Evolutionary conservation across 176 grass and related monocot genomes (phyloP), one percentile per base, ranked within the genome.

Genomic region (Hsuehochloa calcarea): DNA sequence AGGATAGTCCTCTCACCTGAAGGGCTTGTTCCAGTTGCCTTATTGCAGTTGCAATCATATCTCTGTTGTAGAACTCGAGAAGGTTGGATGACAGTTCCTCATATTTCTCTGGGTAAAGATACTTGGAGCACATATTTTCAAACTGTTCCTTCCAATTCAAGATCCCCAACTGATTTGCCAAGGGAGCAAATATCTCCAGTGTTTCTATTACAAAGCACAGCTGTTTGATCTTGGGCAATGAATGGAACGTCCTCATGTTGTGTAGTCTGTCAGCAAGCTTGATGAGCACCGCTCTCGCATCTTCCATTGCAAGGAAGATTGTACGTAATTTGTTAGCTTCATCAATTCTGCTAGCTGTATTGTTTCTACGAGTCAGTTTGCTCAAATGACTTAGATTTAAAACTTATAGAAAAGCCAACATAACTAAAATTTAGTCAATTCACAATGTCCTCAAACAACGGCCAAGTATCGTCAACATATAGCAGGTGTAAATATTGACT

Each of bases 381-480:
- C 94, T 97, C 82, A 97, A 87, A 68, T 92, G 80, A 61, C 94
- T 97, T 60, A 97, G 66, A 16, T 94, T 90, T 6, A 92, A 97
- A 65, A 97, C 94, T 90, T 97, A 70, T 27, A 73, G 68, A 78
- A 29, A 52, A 60, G 62, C 23, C 39, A 47, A 40, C 12, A 22
- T 5, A 75, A 74, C n/a, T 61, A 40, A 75, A 60, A 25, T 34
- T 56, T 50, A 70, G 62, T 68, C 50, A 61, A 61, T 68, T 72
- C 29, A 77, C 44, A 44, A 81, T 56, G 58, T 54, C 68, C 59
- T 72, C 35, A 59, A 44, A n/a, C 68, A 29, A 29, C 1, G 29
- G 29, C 29, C 29, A 29, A 29, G 29, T 29, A 29, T 29, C 29
- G 29, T 29, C 29, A 29, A 29, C 29, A 29, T 29, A 79, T 64